Conservation (phyloP, 805 yeast genomes). For the Candida argentea region DNA sequence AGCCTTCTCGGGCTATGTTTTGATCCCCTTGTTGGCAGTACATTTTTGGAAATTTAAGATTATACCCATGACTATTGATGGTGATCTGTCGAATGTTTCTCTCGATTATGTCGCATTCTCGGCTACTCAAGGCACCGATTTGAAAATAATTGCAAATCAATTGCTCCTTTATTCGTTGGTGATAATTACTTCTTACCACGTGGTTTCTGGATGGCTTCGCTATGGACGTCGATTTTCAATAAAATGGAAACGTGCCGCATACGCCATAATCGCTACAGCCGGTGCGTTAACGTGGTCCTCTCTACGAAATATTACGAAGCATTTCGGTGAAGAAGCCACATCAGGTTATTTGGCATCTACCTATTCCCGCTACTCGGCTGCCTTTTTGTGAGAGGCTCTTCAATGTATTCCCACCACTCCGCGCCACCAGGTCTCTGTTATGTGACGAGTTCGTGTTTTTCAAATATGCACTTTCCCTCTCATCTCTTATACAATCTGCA, state of each 20-base stretch:
- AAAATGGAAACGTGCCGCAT: constrained; percentile 35
- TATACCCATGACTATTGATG: constrained; percentile 46
- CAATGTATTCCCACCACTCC: too few species aligned
- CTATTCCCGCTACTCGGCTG: neutral
- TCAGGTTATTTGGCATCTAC: neutral
- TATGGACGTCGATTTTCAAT: constrained; percentile 32
- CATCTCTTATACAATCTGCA: too few species aligned
- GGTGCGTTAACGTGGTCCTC: constrained; percentile 21
- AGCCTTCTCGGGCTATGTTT: constrained; percentile 48
- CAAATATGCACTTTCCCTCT: too few species aligned
- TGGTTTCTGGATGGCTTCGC: constrained; percentile 41
- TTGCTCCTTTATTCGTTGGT: constrained; percentile 21
- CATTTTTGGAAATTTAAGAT: constrained; percentile 42
- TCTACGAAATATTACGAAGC: too few species aligned
- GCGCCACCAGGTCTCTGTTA: too few species aligned
- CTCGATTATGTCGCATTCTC: constrained; percentile 40
- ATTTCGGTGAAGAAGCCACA: neutral
- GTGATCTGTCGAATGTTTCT: constrained; percentile 50
- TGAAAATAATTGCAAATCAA: constrained; percentile 17
- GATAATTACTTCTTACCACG: constrained; percentile 37
- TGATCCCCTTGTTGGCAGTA: constrained; percentile 31
- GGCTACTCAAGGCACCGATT: constrained; percentile 6
- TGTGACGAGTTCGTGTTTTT: too few species aligned
- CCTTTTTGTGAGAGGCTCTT: too few species aligned
- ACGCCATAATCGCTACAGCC: constrained; percentile 26